phyloP scores from a whole-genome alignment of 2,329 filamentous ascomycete genomes.

The Paraphoma chrysanthemicola region DNA sequence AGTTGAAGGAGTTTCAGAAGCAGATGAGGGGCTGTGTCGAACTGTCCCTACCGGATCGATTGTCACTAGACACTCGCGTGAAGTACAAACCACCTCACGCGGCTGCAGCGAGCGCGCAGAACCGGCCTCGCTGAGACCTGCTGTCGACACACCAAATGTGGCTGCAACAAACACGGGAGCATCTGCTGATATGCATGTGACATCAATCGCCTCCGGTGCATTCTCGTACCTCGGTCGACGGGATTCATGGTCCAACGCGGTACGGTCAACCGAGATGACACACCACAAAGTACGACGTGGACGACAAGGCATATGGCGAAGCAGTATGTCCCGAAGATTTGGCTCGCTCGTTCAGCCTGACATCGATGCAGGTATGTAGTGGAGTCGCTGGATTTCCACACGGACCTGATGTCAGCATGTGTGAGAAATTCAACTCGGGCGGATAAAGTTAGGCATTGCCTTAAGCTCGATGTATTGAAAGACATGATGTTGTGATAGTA shows the following conservation, averaged over 20 bases:
- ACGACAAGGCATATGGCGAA: too few species aligned
- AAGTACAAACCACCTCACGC: constrained; percentile 51
- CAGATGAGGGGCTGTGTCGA: constrained; percentile 64
- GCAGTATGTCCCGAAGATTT: too few species aligned
- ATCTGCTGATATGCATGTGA: neutral
- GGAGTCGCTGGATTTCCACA: too few species aligned
- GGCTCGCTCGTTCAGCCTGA: too few species aligned
- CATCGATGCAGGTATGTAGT: too few species aligned
- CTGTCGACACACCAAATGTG: neutral
- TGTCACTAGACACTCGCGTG: constrained; percentile 66
- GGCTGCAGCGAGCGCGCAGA: constrained; percentile 11
- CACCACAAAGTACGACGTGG: too few species aligned
- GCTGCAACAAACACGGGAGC: too few species aligned
- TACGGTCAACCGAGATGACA: neutral
- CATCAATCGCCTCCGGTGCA: neutral
- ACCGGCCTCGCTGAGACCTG: constrained; percentile 25
- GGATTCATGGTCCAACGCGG: neutral
- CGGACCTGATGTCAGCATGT: neutral
- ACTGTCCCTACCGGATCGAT: constrained; percentile 63
- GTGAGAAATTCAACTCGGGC: neutral
- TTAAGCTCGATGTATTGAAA: too few species aligned
- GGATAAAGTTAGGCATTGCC: too few species aligned
- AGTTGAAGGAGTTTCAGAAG: constrained; percentile 62
- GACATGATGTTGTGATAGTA: too few species aligned
- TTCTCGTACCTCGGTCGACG: neutral